phyloP scores from a whole-genome alignment of 1,139 yeast genomes.

The Zygotorulaspora mrakii region DNA sequence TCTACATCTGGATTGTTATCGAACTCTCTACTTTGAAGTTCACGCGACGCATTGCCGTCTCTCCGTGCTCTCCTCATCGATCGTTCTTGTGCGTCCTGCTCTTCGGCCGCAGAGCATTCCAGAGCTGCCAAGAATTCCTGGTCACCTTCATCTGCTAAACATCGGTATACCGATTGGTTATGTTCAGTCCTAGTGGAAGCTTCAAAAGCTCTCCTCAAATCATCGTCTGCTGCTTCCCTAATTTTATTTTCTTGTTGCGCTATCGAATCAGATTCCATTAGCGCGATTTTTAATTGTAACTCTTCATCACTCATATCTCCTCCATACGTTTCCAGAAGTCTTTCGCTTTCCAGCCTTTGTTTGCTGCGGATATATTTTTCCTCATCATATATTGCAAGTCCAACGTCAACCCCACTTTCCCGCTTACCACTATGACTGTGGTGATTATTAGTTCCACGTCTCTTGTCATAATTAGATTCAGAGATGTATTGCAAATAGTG shows the following conservation, averaged over 20 bases:
- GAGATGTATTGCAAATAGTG: constrained; percentile 31
- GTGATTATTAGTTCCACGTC: constrained; percentile 14
- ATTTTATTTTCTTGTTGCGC: constrained; percentile 2
- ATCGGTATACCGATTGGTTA: constrained; percentile 30
- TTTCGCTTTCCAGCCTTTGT: constrained; percentile 23
- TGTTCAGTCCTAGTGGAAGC: constrained; percentile 45
- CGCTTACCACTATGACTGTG: constrained; percentile 28
- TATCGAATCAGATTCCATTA: constrained; percentile 37
- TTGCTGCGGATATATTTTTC: constrained; percentile 27
- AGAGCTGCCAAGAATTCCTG: constrained; percentile 38
- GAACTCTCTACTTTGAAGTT: too few relatives aligned
- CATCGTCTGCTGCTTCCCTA: constrained; percentile 22
- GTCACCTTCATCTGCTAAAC: constrained; percentile 33
- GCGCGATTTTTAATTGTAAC: constrained; percentile 43
- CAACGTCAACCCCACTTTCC: constrained; percentile 30
- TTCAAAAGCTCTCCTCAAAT: constrained; percentile 25
- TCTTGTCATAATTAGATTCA: constrained; percentile 16
- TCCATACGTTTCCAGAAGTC: constrained; percentile 30
- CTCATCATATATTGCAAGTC: constrained; percentile 35
- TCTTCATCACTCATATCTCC: constrained; percentile 43
- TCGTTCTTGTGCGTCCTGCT: constrained; percentile 5
- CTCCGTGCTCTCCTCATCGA: constrained; percentile 1
- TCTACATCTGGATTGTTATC: too few relatives aligned
- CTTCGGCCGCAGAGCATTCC: constrained; percentile 36
- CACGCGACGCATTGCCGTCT: background rate